Evolutionary conservation across 371 early-diverging fungal genomes (phyloP).

Genomic region (Rhizopus microsporus): DNA sequence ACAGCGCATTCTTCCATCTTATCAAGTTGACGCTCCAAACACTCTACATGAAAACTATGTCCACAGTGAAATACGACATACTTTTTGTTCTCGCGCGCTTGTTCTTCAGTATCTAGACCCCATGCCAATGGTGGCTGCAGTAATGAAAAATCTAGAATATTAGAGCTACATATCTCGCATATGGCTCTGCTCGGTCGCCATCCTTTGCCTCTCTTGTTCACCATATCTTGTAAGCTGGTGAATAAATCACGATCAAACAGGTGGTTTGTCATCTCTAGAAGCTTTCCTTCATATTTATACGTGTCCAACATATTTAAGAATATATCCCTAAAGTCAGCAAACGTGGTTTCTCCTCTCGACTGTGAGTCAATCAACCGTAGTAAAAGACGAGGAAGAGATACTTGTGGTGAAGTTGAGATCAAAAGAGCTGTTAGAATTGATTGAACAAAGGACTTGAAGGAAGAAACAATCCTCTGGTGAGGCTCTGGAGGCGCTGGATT

Average conservation of each 20-base stretch:
- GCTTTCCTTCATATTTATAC: slow-evolving; percentile 74
- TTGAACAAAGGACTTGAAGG: slow-evolving; percentile 67
- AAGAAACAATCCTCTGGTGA: slow-evolving; percentile 46
- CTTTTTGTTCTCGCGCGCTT: slow-evolving; percentile 16
- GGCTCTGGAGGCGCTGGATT: slow-evolving; percentile 22
- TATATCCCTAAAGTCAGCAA: slow-evolving; percentile 75
- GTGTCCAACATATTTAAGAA: slow-evolving; percentile 78
- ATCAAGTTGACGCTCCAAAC: slow-evolving; percentile 43
- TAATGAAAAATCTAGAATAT: slow-evolving; percentile 48
- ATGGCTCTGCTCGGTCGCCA: slow-evolving; percentile 63
- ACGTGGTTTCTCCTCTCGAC: slow-evolving; percentile 56
- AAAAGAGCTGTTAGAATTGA: slow-evolving; percentile 64
- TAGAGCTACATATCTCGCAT: slow-evolving; percentile 61
- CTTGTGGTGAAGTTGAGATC: slow-evolving; percentile 67
- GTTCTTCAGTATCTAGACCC: slow-evolving; percentile 21
- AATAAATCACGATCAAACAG: slow-evolving; percentile 69
- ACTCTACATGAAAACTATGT: slow-evolving; percentile 62
- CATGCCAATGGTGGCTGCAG: slow-evolving; percentile 40
- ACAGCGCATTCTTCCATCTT: slow-evolving; percentile 25
- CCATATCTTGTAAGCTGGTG: slow-evolving; percentile 58
- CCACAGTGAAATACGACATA: slow-evolving; percentile 61
- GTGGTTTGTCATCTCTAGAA: slow-evolving; percentile 72
- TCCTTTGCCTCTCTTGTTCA: slow-evolving; percentile 56
- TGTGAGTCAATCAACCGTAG: slow-evolving; percentile 65
- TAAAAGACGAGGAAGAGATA: slow-evolving; percentile 67